Conservation (phyloP, 306 rosid species). For the Glycine latifolia region DNA sequence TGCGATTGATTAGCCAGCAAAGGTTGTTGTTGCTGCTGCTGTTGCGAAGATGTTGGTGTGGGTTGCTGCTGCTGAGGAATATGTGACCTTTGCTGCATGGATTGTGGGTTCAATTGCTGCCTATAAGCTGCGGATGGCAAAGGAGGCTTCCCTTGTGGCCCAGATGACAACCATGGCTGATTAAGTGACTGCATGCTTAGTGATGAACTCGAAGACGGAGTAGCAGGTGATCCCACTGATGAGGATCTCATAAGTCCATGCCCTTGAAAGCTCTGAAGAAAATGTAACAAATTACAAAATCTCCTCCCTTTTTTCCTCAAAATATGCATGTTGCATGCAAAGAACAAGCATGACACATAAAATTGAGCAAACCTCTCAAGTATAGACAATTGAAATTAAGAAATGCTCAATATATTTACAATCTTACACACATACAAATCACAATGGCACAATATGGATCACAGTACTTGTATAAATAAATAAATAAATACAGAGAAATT, state of each 20-base stretch:
- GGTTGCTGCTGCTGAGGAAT: constrained; percentile 66
- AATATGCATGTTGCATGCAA: neutral
- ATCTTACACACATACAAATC: neutral
- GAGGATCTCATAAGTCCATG: constrained; percentile 74
- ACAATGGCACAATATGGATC: neutral
- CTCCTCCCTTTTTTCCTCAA: constrained; percentile 2
- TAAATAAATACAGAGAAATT: neutral
- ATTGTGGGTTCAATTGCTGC: constrained; percentile 71
- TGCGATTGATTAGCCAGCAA: constrained; percentile 67
- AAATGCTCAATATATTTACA: neutral
- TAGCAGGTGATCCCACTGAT: constrained; percentile 68
- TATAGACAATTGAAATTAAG: neutral
- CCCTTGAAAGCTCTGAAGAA: constrained; percentile 81
- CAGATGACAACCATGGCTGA: constrained; percentile 95
- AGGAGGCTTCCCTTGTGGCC: constrained; percentile 92
- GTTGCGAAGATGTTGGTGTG: constrained; percentile 55
- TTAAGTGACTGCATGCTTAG: constrained; percentile 71
- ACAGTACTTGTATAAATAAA: neutral
- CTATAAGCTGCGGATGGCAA: constrained; percentile 77
- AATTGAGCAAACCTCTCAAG: constrained; percentile 12
- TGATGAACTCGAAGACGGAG: constrained; percentile 67
- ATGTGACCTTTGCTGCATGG: constrained; percentile 82
- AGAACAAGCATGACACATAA: constrained; percentile 16
- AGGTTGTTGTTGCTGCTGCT: constrained; percentile 51
- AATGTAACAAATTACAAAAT: constrained; percentile 37